A percentile compares a stretch with the other conserved stretches of the same genome.
phyloP scores from a whole-genome alignment of 768 basidiomycete species.

The Leccinum boreale region DNA sequence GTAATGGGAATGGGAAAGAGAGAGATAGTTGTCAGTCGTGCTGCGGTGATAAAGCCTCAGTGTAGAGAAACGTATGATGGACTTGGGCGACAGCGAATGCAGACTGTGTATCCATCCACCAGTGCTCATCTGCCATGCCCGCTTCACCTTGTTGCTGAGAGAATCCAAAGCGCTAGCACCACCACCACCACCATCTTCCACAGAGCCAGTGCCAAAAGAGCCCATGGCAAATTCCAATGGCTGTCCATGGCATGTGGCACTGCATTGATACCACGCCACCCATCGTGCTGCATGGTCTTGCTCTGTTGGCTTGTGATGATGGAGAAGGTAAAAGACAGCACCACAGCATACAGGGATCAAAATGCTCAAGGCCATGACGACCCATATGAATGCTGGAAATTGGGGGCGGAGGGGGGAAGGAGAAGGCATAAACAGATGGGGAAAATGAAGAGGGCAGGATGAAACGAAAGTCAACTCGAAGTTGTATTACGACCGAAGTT shows the following conservation, averaged over 20 bases:
- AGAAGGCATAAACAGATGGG: background rate
- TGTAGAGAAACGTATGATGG: slow-evolving; percentile 42
- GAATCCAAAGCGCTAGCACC: slow-evolving; percentile 8
- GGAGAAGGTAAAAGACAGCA: slow-evolving; percentile 56
- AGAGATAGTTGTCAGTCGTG: slow-evolving; percentile 7
- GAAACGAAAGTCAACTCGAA: background rate
- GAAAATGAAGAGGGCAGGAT: background rate
- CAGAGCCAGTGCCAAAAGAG: background rate
- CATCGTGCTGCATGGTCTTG: slow-evolving; percentile 37
- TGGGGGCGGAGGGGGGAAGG: background rate
- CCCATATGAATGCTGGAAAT: slow-evolving; percentile 51
- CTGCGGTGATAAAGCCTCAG: slow-evolving; percentile 1
- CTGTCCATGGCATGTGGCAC: slow-evolving; percentile 17
- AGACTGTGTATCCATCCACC: slow-evolving; percentile 40
- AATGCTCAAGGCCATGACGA: slow-evolving; percentile 52
- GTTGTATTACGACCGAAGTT: background rate
- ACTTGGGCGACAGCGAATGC: slow-evolving; percentile 63
- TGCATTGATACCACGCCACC: slow-evolving; percentile 28
- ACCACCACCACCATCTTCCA: background rate
- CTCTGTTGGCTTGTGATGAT: slow-evolving; percentile 43
- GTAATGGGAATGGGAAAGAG: too few species aligned
- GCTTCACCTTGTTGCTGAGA: slow-evolving; percentile 28
- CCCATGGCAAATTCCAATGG: slow-evolving; percentile 11
- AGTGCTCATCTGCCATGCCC: slow-evolving; percentile 10
- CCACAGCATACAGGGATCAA: slow-evolving; percentile 52